Evolutionary conservation across 2,329 filamentous ascomycete species (phyloP).

Genomic region (Lachnellula suecica): DNA sequence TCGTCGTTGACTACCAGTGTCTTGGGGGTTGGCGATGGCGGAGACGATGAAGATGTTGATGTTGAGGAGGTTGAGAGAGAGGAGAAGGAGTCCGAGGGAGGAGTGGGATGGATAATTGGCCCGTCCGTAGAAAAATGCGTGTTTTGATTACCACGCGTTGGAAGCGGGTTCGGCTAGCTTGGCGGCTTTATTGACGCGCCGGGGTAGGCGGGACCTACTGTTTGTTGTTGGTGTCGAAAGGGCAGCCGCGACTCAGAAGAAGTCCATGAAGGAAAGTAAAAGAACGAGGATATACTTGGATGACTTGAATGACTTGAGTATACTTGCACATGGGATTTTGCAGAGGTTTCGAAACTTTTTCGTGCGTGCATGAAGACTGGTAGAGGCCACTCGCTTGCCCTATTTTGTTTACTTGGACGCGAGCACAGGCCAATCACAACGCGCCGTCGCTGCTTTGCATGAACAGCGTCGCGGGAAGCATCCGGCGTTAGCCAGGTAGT

Average conservation of each 20-base stretch:
- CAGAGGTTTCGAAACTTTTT: neutral
- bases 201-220: too few species aligned
- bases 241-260: too few species aligned
- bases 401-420: neutral
- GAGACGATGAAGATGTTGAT: neutral
- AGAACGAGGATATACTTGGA: neutral
- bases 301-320: too few species aligned
- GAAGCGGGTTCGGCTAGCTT: too few species aligned
- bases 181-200: too few species aligned
- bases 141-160: neutral
- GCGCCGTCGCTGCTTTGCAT: neutral
- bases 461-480: neutral
- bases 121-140: neutral
- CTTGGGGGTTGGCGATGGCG: neutral
- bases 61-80: neutral
- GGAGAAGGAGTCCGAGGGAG: neutral
- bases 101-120: neutral
- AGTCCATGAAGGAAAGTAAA: neutral
- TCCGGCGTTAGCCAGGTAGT: neutral
- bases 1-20: neutral
- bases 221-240: too few species aligned
- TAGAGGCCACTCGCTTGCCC: neutral
- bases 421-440: neutral
- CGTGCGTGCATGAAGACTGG: neutral
- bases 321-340: too few species aligned